phyloP scores from a whole-genome alignment of 2,329 filamentous ascomycete genomes.

The Magnaporthiopsis rhizophila region DNA sequence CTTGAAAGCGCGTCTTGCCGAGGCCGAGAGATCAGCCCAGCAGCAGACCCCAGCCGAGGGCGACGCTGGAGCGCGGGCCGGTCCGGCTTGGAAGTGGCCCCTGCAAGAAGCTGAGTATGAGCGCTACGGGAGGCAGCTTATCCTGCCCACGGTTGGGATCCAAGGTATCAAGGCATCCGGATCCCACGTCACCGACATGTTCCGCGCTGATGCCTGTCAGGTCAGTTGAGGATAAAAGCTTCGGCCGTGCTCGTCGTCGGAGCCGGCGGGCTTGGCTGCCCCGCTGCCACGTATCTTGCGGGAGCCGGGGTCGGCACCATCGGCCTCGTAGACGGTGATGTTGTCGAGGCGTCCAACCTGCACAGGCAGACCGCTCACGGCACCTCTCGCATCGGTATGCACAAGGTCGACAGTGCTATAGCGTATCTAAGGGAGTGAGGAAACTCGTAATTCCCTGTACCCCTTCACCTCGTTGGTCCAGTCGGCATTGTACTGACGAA shows the following conservation, averaged over 20 bases:
- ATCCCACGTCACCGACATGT: neutral
- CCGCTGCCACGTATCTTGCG: constrained; percentile 85
- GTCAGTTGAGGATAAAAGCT: constrained; percentile 65
- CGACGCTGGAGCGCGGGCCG: neutral
- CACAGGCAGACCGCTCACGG: constrained; percentile 85
- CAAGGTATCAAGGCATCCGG: constrained; percentile 41
- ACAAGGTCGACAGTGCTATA: constrained; percentile 74
- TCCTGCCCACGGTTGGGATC: constrained; percentile 74
- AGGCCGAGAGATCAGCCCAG: constrained; percentile 24
- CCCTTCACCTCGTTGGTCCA: neutral
- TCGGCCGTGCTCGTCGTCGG: constrained; percentile 75
- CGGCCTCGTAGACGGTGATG: constrained; percentile 80
- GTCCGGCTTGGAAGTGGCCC: constrained; percentile 51
- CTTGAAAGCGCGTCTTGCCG: constrained; percentile 36
- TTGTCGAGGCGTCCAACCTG: constrained; percentile 81
- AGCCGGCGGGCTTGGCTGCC: constrained; percentile 83
- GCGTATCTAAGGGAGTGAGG: constrained; percentile 35
- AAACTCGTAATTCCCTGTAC: too few relatives aligned
- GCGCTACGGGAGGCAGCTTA: constrained; percentile 84
- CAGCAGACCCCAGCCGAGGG: neutral
- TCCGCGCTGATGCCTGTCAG: constrained; percentile 30
- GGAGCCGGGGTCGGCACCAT: constrained; percentile 80
- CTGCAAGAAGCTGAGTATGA: constrained; percentile 67
- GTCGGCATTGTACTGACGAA: neutral
- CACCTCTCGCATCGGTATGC: constrained; percentile 60